Conservation (phyloP, 352 stramenopile species). For the Phytophthora aleatoria region DNA sequence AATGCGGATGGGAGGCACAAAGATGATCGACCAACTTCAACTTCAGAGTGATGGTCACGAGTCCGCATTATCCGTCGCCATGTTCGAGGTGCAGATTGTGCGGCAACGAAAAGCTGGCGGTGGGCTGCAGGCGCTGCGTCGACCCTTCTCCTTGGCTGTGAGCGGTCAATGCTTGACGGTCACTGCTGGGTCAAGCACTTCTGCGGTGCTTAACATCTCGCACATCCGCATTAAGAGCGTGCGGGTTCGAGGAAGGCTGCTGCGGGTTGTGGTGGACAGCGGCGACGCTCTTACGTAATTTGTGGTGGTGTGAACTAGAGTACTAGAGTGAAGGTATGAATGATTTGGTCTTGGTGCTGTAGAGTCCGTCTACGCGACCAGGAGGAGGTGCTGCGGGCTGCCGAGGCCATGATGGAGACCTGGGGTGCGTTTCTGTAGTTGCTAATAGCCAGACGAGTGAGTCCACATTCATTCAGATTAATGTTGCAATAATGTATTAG, state of each 20-base stretch:
- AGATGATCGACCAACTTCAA: conserved; percentile 21
- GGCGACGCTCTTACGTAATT: conserved; percentile 37
- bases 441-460: too few species aligned
- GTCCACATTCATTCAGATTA: background rate
- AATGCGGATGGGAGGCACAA: conserved; percentile 22
- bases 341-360: conserved; percentile 2
- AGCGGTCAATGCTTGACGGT: conserved; percentile 28
- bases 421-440: conserved; percentile 36
- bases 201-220: conserved; percentile 24
- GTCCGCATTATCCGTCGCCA: conserved; percentile 14
- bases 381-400: conserved; percentile 34
- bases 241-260: conserved; percentile 39
- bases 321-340: background rate
- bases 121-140: conserved; percentile 40
- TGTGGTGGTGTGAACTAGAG: background rate
- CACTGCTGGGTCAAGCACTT: conserved; percentile 2
- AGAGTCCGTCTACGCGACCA: conserved; percentile 39
- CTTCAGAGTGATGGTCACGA: conserved; percentile 32
- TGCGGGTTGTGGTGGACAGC: conserved; percentile 28
- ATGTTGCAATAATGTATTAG: conserved; percentile 18
- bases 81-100: conserved; percentile 49
- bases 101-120: conserved; percentile 11
- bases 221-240: conserved; percentile 32
- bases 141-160: conserved; percentile 34
- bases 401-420: conserved; percentile 46